Evolutionary conservation across 2,329 filamentous ascomycete species (phyloP).

Genomic region (Bipolaris zeicola): DNA sequence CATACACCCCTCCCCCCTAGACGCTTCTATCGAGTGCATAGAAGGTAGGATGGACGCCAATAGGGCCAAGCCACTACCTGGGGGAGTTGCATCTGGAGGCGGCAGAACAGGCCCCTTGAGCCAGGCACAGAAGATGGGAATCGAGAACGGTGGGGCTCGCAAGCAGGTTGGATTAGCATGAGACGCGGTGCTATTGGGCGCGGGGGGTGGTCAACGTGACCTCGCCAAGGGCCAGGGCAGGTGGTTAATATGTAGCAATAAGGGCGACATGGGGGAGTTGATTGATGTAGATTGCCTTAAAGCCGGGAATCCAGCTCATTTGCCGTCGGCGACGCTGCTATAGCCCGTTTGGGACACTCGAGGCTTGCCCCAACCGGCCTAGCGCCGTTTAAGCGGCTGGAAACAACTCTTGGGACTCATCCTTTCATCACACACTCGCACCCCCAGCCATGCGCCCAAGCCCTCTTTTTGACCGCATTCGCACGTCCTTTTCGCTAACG

Average conservation of each 20-base stretch:
- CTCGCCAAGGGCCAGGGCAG: conserved; percentile 33
- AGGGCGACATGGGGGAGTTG: conserved; percentile 29
- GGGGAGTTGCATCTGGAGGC: conserved; percentile 19
- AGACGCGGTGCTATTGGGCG: conserved; percentile 31
- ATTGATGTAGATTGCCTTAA: conserved; percentile 47
- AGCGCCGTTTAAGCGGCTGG: conserved; percentile 13
- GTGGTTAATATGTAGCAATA: conserved; percentile 39
- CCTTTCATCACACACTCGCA: conserved; percentile 14
- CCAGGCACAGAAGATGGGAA: conserved; percentile 36
- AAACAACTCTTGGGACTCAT: conserved; percentile 19
- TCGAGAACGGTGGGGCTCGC: conserved; percentile 21
- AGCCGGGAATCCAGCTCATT: conserved; percentile 35
- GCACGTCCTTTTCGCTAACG: conserved; percentile 12
- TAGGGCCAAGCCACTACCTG: conserved; percentile 29
- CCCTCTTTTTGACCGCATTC: conserved; percentile 4
- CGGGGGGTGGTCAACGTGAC: conserved; percentile 17
- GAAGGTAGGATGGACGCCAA: conserved; percentile 25
- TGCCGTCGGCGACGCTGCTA: conserved; percentile 26
- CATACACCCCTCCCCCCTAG: conserved; percentile 14
- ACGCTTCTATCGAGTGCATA: conserved; percentile 16
- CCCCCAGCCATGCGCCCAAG: conserved; percentile 16
- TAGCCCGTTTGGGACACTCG: conserved; percentile 18
- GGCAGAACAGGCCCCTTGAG: conserved; percentile 28
- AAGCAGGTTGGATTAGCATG: conserved; percentile 37
- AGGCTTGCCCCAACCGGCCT: conserved; percentile 23